These are phyloP conservation scores for Amylostereum areolatum DNA, from an alignment of 1,284 basidiomycete species.

Conservation along the genomic window DNA sequence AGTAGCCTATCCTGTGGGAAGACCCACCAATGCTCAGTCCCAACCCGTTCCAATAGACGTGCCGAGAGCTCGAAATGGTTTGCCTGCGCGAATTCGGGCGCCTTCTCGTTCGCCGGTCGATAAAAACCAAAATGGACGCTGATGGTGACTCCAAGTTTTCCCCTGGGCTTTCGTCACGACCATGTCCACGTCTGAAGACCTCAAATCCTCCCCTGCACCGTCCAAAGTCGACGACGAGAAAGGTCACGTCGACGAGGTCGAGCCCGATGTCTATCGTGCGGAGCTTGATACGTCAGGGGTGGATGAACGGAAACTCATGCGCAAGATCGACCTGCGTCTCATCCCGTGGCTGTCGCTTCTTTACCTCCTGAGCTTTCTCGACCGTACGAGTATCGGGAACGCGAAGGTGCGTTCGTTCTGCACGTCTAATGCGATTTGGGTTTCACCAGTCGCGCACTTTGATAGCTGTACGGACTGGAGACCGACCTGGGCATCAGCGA, in stretches of 20 bases:
- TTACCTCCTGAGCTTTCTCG: conserved; percentile 71
- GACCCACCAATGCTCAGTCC: no score
- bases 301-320: conserved; percentile 57
- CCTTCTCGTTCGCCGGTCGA: no score
- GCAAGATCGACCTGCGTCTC: conserved; percentile 60
- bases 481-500: conserved; percentile 50
- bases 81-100: no score
- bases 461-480: conserved; percentile 52
- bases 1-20: no score
- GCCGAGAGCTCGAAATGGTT: no score
- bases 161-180: no score
- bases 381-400: conserved; percentile 80
- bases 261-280: conserved; percentile 36
- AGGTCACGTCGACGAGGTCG: background rate
- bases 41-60: no score
- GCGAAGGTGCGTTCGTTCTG: conserved; percentile 45
- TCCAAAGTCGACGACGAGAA: background rate
- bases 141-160: no score
- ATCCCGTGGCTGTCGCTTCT: conserved; percentile 69
- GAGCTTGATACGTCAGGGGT: conserved; percentile 48
- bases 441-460: background rate
- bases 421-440: background rate
- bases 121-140: no score
- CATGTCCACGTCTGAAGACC: no score
- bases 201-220: background rate